Percentiles rank a stretch among this genome's conserved stretches.
phyloP scores from a whole-genome alignment of 2,329 filamentous ascomycete species.

The Cercospora nicotianae region DNA sequence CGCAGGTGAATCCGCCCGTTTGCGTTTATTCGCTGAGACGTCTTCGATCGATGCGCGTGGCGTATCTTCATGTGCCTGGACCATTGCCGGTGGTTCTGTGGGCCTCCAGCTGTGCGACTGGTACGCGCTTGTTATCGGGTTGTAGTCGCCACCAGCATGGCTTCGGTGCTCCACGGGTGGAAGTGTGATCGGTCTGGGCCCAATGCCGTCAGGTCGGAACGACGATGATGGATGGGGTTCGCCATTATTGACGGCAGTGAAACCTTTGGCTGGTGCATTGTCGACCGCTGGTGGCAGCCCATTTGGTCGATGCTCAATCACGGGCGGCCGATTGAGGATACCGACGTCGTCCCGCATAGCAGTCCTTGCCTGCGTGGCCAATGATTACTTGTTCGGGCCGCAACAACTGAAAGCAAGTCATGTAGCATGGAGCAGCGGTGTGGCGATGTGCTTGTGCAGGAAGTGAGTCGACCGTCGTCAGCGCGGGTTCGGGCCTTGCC shows the following conservation, averaged over 20 bases:
- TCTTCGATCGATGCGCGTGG: neutral
- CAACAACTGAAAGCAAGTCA: constrained; percentile 15
- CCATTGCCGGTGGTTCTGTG: constrained; percentile 15
- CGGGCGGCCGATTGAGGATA: constrained; percentile 21
- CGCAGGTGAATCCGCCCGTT: constrained; percentile 25
- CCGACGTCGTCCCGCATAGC: constrained; percentile 29
- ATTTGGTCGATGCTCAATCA: constrained; percentile 20
- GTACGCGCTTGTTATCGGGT: constrained; percentile 9
- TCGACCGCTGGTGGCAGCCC: constrained; percentile 24
- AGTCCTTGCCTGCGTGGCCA: constrained; percentile 20
- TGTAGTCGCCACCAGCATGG: constrained; percentile 7
- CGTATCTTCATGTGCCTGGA: constrained; percentile 3
- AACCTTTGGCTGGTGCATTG: constrained; percentile 27
- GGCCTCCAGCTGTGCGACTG: constrained; percentile 29
- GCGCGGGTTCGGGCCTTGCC: constrained; percentile 2
- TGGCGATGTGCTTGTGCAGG: constrained; percentile 1
- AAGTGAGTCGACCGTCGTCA: constrained; percentile 9
- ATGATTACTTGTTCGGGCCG: constrained; percentile 19
- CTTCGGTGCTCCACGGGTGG: constrained; percentile 13
- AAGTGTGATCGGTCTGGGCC: constrained; percentile 10
- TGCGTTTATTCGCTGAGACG: constrained; percentile 29
- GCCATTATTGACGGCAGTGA: constrained; percentile 38
- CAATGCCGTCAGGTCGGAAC: constrained; percentile 23
- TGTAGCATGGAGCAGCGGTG: constrained; percentile 18
- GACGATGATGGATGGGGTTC: constrained; percentile 24